These are phyloP conservation scores for Hypericum perforatum DNA, from an alignment of 345 rosid species.

Conservation along the genomic window DNA sequence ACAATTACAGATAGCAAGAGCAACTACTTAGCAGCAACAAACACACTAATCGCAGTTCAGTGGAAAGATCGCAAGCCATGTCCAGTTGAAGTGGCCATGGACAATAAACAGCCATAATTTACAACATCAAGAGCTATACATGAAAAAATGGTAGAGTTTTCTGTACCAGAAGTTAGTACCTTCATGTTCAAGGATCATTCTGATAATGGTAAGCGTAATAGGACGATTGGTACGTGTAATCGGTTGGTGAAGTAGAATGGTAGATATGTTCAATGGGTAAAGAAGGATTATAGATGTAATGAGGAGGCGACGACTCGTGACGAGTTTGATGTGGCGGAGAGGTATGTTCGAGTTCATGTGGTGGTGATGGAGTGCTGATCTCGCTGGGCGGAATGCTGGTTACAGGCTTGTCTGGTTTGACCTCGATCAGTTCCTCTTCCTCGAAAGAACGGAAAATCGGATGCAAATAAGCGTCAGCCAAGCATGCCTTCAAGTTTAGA, in stretches of 20 bases:
- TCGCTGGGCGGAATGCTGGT: constrained; percentile 33
- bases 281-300: constrained; percentile 24
- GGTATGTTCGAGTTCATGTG: constrained; percentile 23
- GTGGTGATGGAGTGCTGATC: constrained; percentile 49
- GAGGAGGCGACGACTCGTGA: background rate
- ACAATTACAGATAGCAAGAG: too few species aligned
- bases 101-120: too few species aligned
- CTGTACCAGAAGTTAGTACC: too few species aligned
- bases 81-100: too few species aligned
- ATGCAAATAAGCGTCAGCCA: constrained; percentile 89
- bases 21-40: too few species aligned
- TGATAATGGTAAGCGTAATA: constrained; percentile 33
- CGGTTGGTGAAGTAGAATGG: background rate
- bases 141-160: too few species aligned
- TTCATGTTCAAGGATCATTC: constrained; percentile 12
- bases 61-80: too few species aligned
- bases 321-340: constrained; percentile 13
- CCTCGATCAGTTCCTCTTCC: constrained; percentile 41
- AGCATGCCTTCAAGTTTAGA: constrained; percentile 51
- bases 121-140: too few species aligned
- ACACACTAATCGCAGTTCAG: too few species aligned
- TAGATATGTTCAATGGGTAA: constrained; percentile 5
- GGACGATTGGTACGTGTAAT: too few species aligned
- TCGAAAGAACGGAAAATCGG: constrained; percentile 77
- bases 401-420: constrained; percentile 13